Evolutionary conservation across 2,329 filamentous ascomycete genomes (phyloP), one percentile per base, ranked within the genome.

Genomic region (Ophiostoma pallidulum): DNA sequence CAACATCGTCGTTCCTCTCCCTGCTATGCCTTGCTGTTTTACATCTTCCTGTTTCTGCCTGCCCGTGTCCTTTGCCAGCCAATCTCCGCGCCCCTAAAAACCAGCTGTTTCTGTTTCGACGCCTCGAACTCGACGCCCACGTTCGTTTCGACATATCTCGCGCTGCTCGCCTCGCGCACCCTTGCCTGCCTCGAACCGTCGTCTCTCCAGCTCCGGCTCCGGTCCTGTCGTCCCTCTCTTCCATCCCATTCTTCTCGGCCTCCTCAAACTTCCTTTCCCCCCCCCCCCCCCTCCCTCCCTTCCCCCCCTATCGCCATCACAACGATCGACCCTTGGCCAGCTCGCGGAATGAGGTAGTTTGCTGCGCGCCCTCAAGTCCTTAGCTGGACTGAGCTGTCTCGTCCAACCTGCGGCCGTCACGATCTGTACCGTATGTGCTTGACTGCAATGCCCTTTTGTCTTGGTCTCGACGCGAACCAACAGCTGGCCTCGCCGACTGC

Each of bases 291-390:
- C 13, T 26, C 18, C 8, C 9, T 36, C 35, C 28, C 19, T 18
- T 45, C 28, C 16, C 16, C 38, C 36, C 20, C 18, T 29, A 14
- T 28, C 22, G n/a, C 18, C 14, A 10, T 20, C 28, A 22, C 41
- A 24, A 39, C 19, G 16, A 8, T n/a, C 26, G 33, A 32, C 26
- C 26, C 8, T n/a, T n/a, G 12, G 6, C 32, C 35, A 41, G 33
- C 33, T 14, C 24, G 49, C 72, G 74, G 71, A 72, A 78, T 78
- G 75, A 71, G 73, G 74, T 77, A 77, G 71, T 66, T 64, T 61
- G 62, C 64, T 67, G 66, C 64, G 66, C 68, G 66, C 63, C 64
- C 73, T 77, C 74, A 77, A 73, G 69, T 77, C 74, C 75, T 67
- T 74, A 65, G 70, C 69, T 66, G 75, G 75, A 78, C 75, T 77